These are phyloP conservation scores for Rhytidiadelphus loreus DNA, from an alignment of 225 moss, liverwort and hornwort genomes.

Conservation along the genomic window DNA sequence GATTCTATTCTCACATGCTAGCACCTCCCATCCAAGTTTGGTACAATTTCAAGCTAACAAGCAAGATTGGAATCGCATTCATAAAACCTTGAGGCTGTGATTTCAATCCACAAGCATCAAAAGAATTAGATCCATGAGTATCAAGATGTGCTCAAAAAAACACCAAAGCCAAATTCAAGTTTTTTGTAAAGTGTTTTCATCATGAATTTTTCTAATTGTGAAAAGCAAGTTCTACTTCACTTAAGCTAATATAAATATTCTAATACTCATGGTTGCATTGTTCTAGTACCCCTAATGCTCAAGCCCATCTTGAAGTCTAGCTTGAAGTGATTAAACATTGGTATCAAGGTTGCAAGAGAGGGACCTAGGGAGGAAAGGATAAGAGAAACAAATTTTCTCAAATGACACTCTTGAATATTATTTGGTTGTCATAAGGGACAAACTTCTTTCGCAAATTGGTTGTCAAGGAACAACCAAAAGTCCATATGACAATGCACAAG, in stretches of 20 bases:
- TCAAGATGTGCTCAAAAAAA: not conserved
- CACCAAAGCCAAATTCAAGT: rapidly evolving
- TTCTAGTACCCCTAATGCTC: not conserved
- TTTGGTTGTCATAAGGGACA: too few species aligned
- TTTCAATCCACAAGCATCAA: not conserved
- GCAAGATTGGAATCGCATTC: not conserved
- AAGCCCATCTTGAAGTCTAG: not conserved
- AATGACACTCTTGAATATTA: too few species aligned
- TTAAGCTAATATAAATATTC: not conserved
- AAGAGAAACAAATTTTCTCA: not conserved
- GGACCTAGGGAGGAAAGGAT: not conserved
- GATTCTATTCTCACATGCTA: too few species aligned
- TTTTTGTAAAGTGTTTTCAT: not conserved
- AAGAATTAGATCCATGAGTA: not conserved
- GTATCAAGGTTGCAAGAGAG: not conserved
- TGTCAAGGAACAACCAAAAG: not conserved
- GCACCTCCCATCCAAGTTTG: not conserved
- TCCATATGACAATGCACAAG: not conserved
- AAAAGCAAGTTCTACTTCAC: not conserved
- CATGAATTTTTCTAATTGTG: not conserved
- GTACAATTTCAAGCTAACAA: not conserved
- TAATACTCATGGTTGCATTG: not conserved
- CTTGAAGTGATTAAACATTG: not conserved
- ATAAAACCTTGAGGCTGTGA: not conserved
- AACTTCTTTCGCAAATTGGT: not conserved